Evolutionary conservation across 257 asterid species (phyloP), one percentile per base, ranked within the genome.

Genomic region (Petunia axillaris): DNA sequence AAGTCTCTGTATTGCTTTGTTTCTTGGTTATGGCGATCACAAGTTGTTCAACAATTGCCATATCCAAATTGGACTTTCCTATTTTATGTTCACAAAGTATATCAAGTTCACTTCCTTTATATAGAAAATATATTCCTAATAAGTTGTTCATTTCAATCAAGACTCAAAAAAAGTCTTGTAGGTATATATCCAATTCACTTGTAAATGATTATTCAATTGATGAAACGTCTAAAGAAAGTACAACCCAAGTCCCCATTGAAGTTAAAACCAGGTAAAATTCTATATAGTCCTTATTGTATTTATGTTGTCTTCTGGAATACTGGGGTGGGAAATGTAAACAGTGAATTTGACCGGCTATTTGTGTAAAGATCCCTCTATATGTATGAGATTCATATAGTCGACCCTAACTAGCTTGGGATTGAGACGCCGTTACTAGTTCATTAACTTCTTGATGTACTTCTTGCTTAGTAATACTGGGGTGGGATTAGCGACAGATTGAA

Each of bases 231-330:
- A 79, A 78, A 57, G 76, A 65, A 50, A 81, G 5, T 71, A 9
- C 67, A 1, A 52, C 78, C 39, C 87, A 25, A 60, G 62, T 73
- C 6, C 38, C 77, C 35, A 39, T 57, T 80, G 83, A 86, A 80
- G 88, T 84, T 76, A 86, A 83, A 84, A 87, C 93, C 6, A 83
- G 94, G 98, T 93, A 84, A 80, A 53, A 15, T 52, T 0, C 54
- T 0, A 4, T 58, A 52, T 7, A 55, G 71, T 50, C 35, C 2
- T 64, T 37, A 1, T 35, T 16, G 25, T 15, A 2, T 73, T 52
- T 5, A 13, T 65, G 13, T 48, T 16, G 36, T 70, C 3, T 3
- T 36, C 54, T 16, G 0, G 8, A 36, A 8, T 36, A 65, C 15
- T 64, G 10, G 46, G 71, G 5, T 52, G 67, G 39, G 46, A 25